Conservation (phyloP, 768 basidiomycete genomes). For the Hypholoma fasciculare region DNA sequence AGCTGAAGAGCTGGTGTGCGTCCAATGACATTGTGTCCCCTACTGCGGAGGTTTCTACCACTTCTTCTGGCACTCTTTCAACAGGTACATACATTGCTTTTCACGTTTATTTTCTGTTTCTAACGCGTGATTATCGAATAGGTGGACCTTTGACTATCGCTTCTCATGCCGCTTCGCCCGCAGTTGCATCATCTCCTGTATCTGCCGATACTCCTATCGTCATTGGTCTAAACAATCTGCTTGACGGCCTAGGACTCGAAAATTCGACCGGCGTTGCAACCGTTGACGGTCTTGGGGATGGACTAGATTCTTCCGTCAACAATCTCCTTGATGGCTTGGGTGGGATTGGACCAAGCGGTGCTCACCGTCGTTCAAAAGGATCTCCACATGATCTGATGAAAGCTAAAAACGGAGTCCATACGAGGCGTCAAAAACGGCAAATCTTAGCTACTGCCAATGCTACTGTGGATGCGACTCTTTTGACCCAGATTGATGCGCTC, state of each 20-base stretch:
- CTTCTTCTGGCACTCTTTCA: conserved; percentile 2
- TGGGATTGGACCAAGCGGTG: conserved; percentile 21
- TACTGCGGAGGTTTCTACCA: neutral
- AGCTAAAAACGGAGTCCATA: neutral
- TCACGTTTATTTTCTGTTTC: neutral
- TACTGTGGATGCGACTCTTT: conserved; percentile 1
- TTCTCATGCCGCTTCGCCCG: neutral
- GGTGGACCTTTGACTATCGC: neutral
- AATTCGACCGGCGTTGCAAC: conserved; percentile 12
- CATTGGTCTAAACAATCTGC: conserved; percentile 23
- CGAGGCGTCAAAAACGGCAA: conserved; percentile 1
- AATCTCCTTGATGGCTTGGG: conserved; percentile 18
- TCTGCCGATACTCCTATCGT: conserved; percentile 19
- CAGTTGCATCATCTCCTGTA: neutral
- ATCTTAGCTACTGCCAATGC: conserved; percentile 2
- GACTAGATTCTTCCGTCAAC: conserved; percentile 17
- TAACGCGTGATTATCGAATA: neutral
- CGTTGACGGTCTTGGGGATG: conserved; percentile 21
- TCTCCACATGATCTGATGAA: neutral
- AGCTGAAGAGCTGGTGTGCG: conserved; percentile 10
- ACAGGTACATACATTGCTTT: neutral
- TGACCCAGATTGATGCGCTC: conserved; percentile 8
- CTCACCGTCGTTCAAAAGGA: conserved; percentile 1
- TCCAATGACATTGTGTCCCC: neutral
- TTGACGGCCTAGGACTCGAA: conserved; percentile 18